Percentiles rank a stretch among this genome's conserved stretches.
Evolutionary conservation across 1,284 basidiomycete species (phyloP).

Genomic region (Cryptococcus sp.): DNA sequence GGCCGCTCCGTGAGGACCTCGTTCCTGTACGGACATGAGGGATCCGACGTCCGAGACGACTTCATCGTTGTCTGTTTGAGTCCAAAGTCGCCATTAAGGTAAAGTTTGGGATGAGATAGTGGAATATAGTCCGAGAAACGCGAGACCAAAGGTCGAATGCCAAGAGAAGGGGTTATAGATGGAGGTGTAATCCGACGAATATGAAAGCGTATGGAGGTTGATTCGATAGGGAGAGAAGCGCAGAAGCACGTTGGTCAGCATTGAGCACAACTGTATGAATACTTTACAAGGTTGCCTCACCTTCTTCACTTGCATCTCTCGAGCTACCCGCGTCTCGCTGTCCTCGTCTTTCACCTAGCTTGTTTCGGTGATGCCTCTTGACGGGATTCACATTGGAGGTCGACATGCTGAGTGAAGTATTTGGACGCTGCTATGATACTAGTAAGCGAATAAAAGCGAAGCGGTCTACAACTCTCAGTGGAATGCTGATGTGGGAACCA

Average conservation of each 20-base stretch:
- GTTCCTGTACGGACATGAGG: conserved; percentile 27
- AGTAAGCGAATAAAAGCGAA: background rate
- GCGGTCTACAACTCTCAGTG: too few relatives aligned
- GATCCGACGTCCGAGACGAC: conserved; percentile 44
- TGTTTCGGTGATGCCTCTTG: conserved; percentile 23
- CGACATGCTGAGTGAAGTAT: background rate
- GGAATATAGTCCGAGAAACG: background rate
- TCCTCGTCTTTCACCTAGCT: conserved; percentile 21
- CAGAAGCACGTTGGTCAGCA: background rate
- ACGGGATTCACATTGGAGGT: conserved; percentile 2
- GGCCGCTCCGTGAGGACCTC: too few relatives aligned
- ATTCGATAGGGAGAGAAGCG: background rate
- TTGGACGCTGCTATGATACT: background rate
- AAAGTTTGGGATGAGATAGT: background rate
- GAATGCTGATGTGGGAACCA: too few relatives aligned
- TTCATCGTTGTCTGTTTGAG: conserved; percentile 36
- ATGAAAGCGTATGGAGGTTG: background rate
- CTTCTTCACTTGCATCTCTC: conserved; percentile 46
- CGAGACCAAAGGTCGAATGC: background rate
- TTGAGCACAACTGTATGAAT: background rate
- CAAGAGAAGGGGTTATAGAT: background rate
- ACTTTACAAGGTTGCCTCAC: conserved; percentile 18
- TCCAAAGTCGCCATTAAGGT: background rate
- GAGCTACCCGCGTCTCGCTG: conserved; percentile 30
- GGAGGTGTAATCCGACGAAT: background rate